These are phyloP conservation scores for Pseudoneurospora amorphoporcata DNA, from an alignment of 495 filamentous ascomycete genomes.

Conservation along the genomic window DNA sequence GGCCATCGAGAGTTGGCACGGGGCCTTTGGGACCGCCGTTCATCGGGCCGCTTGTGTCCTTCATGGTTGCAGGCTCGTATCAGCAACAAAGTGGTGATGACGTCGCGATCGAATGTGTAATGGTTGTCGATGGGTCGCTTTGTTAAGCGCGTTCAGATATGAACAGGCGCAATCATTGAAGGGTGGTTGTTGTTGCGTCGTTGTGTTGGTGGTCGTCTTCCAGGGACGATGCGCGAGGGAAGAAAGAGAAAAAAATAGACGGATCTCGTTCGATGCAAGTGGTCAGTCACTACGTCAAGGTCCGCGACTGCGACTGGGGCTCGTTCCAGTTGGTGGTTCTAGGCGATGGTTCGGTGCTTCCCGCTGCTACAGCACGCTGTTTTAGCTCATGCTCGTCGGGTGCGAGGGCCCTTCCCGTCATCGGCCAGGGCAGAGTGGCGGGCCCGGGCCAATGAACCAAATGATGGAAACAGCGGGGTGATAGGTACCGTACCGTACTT, in stretches of 20 bases:
- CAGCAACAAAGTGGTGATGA: slow-evolving; percentile 5
- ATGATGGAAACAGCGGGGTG: background rate
- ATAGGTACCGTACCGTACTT: background rate
- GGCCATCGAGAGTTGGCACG: background rate
- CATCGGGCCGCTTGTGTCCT: slow-evolving; percentile 22
- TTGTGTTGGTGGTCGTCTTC: background rate
- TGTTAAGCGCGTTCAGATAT: background rate
- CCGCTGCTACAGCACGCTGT: background rate
- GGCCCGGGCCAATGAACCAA: background rate
- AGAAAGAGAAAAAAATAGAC: background rate
- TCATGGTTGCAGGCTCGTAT: slow-evolving; percentile 16
- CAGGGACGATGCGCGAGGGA: background rate
- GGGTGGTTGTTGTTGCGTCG: background rate
- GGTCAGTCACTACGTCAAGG: background rate
- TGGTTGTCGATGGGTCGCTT: background rate
- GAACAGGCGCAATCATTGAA: background rate
- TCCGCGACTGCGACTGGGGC: background rate
- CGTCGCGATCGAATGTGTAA: background rate
- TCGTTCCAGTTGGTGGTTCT: background rate
- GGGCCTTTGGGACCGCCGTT: slow-evolving; percentile 9
- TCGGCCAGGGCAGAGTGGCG: background rate
- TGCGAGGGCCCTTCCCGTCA: background rate
- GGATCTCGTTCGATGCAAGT: background rate
- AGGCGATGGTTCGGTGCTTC: background rate
- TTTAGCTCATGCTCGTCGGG: background rate